A percentile compares a stretch with the other conserved stretches of the same genome.
These are phyloP conservation scores for Grigorovia humatica DNA, from an alignment of 805 yeast genomes.

Conservation along the genomic window DNA sequence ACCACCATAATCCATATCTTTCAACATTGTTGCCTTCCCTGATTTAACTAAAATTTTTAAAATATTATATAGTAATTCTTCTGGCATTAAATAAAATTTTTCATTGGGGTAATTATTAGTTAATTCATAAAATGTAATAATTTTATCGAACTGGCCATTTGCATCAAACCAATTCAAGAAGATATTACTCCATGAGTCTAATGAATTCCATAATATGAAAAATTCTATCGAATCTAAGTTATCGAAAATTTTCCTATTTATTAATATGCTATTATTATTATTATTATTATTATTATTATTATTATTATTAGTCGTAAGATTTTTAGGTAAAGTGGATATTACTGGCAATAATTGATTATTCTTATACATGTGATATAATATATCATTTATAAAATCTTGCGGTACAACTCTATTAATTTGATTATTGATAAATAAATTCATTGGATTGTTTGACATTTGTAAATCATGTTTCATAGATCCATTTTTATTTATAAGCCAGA, in stretches of 20 bases:
- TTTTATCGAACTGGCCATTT: conserved; percentile 68
- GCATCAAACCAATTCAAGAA: conserved; percentile 62
- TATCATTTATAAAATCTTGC: conserved; percentile 43
- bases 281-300: neutral
- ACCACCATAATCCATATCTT: conserved; percentile 33
- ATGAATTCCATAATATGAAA: conserved; percentile 53
- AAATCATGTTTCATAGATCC: conserved; percentile 10
- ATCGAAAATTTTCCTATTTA: neutral
- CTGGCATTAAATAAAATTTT: conserved; percentile 56
- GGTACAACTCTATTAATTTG: conserved; percentile 44
- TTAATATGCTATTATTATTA: neutral
- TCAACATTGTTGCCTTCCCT: conserved; percentile 64
- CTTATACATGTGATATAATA: conserved; percentile 47
- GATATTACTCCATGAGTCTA: conserved; percentile 57
- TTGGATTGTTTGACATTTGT: neutral
- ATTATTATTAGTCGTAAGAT: neutral
- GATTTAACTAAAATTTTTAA: conserved; percentile 50
- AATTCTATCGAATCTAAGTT: conserved; percentile 13
- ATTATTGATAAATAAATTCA: conserved; percentile 40
- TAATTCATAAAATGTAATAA: conserved; percentile 75
- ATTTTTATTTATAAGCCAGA: conserved; percentile 41
- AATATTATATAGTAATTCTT: conserved; percentile 41
- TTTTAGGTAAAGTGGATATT: neutral
- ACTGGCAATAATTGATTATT: conserved; percentile 41
- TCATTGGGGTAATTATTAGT: conserved; percentile 53